Base-by-base conservation (phyloP, 2,329 filamentous ascomycete genomes). In the Xylariaceae sp. region DNA sequence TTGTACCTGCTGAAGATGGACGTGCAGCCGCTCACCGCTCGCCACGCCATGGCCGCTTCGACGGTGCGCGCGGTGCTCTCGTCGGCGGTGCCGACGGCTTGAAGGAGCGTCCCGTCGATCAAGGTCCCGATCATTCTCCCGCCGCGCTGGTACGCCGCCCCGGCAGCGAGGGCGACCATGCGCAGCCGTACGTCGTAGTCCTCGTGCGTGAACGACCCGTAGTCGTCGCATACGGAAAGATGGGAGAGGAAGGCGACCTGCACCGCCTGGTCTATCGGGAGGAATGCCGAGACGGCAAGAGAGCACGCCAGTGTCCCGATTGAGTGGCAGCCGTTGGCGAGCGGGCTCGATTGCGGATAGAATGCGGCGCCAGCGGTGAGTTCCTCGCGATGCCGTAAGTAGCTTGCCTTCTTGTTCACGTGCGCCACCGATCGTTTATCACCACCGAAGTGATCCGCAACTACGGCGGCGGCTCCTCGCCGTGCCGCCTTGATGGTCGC, bases 331-430 rank as follows among this genome's bases (percentile, higher is more conserved):
- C 19, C 38, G 3, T 34, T 32, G 11, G 41, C 41, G 3, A 47
- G 44, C 13, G 36, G 34, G 32, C 37, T 47, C 8, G 44, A 47
- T 14, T 36, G 35, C n/a, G 44, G 44, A 23, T 44, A 47, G 38
- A 41, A 47, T 23, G 34, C 37, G 2, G 44, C 35, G 9, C 41
- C 44, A 7, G 39, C 31, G 8, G 40, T 38, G 8, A 35, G 34
- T 3, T 47, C 38, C 3, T 39, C 9, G 1, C 34, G 38, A 28
- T 47, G 44, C 3, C 44, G 44, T 9, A 47, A 13, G 23, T 41
- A 47, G 26, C 44, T 47, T 2, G 44, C 44, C 15, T 47, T 47
- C 30, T 47, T 47, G 28, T 47, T 38, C 24, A 47, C 31, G 12
- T 47, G 44, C 14, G 36, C 19, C n/a, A 47, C 44, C 9, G 37